Conservation (phyloP, 768 basidiomycete species). For the Boletus subparvulus region DNA sequence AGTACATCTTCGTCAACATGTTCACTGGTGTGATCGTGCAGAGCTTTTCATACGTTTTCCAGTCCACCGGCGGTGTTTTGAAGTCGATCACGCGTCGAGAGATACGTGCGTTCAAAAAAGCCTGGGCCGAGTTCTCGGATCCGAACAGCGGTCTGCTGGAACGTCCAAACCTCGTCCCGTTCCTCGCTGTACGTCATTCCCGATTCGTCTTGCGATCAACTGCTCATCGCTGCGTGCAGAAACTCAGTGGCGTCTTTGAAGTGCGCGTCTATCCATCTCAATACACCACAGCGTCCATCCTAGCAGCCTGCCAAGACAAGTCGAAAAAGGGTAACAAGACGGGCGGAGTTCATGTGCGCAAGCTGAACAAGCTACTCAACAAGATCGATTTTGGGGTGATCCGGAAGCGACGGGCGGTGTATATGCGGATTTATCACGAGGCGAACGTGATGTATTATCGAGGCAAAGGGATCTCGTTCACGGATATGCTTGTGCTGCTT, state of each 20-base stretch:
- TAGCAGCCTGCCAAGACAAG: slow-evolving; percentile 47
- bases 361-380: slow-evolving; percentile 56
- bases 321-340: slow-evolving; percentile 36
- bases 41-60: slow-evolving; percentile 94
- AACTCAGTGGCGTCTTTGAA: slow-evolving; percentile 84
- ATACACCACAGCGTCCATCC: slow-evolving; percentile 59
- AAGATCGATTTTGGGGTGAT: slow-evolving; percentile 65
- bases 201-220: neutral
- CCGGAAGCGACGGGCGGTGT: slow-evolving; percentile 64
- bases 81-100: slow-evolving; percentile 84
- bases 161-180: slow-evolving; percentile 65
- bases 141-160: slow-evolving; percentile 77
- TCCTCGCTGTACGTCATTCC: slow-evolving; percentile 68
- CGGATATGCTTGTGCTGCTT: slow-evolving; percentile 80
- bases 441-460: slow-evolving; percentile 70
- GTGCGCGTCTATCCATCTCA: slow-evolving; percentile 80
- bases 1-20: slow-evolving; percentile 97
- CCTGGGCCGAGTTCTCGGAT: slow-evolving; percentile 86
- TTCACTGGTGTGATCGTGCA: slow-evolving; percentile 96
- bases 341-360: slow-evolving; percentile 60
- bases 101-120: slow-evolving; percentile 92
- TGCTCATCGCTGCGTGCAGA: slow-evolving; percentile 42
- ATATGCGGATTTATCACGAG: slow-evolving; percentile 83
- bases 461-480: slow-evolving; percentile 86
- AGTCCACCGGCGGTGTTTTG: slow-evolving; percentile 70